Conservation (phyloP, 441 rosid species). For the Hura crepitans region DNA sequence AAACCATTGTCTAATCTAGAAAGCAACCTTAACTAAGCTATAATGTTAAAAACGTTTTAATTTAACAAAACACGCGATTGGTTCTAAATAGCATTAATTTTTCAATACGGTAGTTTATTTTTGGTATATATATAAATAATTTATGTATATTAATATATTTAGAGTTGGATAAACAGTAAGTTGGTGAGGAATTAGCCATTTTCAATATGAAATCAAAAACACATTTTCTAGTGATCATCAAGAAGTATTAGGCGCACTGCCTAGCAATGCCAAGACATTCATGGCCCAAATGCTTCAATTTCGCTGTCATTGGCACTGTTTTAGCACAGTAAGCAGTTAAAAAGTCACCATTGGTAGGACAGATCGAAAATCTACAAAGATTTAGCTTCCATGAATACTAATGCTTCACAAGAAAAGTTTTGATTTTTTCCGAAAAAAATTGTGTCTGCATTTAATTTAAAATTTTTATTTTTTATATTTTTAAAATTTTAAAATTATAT, state of each 20-base stretch:
- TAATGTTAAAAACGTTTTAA: no score
- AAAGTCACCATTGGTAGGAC: neutral
- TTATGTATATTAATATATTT: no score
- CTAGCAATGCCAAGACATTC: constrained; percentile 31
- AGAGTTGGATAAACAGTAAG: neutral
- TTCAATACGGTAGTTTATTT: no score
- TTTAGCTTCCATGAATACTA: neutral
- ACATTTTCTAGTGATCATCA: neutral
- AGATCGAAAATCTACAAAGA: neutral
- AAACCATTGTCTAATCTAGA: no score
- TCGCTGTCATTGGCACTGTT: neutral
- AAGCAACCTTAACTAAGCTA: no score
- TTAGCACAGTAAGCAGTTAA: neutral
- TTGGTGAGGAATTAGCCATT: neutral
- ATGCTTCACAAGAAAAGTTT: neutral
- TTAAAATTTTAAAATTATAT: no score
- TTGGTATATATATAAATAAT: no score
- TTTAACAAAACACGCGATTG: no score
- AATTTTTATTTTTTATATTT: no score
- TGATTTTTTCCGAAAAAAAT: no score
- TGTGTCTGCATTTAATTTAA: no score
- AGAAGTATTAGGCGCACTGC: constrained; percentile 23
- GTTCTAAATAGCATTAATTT: no score
- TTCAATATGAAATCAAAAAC: neutral
- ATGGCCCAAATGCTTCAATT: constrained; percentile 35